Evolutionary conservation across 1,284 basidiomycete species (phyloP).

Genomic region (Athelia sp.): DNA sequence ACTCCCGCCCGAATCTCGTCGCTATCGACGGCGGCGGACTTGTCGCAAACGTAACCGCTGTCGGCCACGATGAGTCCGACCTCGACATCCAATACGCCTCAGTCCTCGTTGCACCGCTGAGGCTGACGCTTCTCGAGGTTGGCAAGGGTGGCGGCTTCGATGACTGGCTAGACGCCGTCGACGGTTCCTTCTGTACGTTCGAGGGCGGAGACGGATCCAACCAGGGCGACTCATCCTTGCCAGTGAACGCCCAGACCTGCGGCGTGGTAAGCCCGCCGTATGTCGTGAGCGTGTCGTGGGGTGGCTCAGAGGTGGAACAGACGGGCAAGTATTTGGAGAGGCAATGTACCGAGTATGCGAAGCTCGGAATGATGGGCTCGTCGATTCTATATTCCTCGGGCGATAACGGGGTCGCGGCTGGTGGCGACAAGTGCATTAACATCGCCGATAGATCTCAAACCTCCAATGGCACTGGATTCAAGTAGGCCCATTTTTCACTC

Average conservation of each 20-base stretch:
- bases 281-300: constrained; percentile 54
- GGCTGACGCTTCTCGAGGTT: constrained; percentile 38
- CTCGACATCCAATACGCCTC: constrained; percentile 49
- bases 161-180: constrained; percentile 42
- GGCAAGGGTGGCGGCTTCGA: constrained; percentile 31
- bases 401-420: constrained; percentile 34
- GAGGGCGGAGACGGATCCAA: constrained; percentile 55
- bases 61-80: constrained; percentile 41
- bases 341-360: constrained; percentile 54
- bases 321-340: constrained; percentile 39
- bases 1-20: constrained; percentile 18
- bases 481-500: not conserved
- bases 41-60: constrained; percentile 24
- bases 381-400: constrained; percentile 37
- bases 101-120: constrained; percentile 31
- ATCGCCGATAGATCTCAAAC: constrained; percentile 14
- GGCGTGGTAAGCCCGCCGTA: constrained; percentile 44
- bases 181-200: constrained; percentile 51
- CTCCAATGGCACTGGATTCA: not conserved
- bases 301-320: constrained; percentile 42
- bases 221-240: constrained; percentile 17
- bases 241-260: constrained; percentile 23
- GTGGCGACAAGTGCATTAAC: constrained; percentile 25
- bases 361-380: constrained; percentile 37
- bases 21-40: constrained; percentile 34